phyloP scores from a whole-genome alignment of 768 basidiomycete genomes.

The Mycena olivaceomarginata region DNA sequence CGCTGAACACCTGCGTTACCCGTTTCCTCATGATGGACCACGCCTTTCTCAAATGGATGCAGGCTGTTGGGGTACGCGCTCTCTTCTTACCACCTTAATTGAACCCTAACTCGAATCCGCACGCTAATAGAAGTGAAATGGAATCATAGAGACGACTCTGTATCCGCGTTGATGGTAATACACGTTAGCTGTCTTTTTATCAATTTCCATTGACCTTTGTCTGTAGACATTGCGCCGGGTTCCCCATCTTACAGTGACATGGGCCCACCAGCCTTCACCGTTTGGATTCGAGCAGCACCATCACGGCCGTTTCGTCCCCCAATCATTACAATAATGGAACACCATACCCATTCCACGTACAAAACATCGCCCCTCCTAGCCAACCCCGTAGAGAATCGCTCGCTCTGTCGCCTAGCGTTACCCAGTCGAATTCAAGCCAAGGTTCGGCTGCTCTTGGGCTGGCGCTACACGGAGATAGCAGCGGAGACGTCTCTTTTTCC shows the following conservation, averaged over 20 bases:
- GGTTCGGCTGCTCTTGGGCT: slow-evolving; percentile 12
- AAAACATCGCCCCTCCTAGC: slow-evolving; percentile 43
- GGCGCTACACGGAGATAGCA: not conserved
- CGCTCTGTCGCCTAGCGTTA: slow-evolving; percentile 34
- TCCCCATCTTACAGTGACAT: slow-evolving; percentile 84
- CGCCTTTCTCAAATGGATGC: slow-evolving; percentile 75
- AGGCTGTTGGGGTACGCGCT: slow-evolving; percentile 67
- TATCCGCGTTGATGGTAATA: slow-evolving; percentile 80
- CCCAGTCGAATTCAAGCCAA: slow-evolving; percentile 14
- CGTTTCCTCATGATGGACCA: slow-evolving; percentile 74
- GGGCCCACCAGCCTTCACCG: slow-evolving; percentile 80
- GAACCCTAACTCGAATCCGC: too few relatives aligned
- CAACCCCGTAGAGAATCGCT: slow-evolving; percentile 34
- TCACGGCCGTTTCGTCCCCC: slow-evolving; percentile 36
- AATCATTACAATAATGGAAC: slow-evolving; percentile 44
- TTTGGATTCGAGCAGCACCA: slow-evolving; percentile 44
- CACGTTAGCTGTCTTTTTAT: slow-evolving; percentile 37
- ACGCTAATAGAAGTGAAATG: slow-evolving; percentile 77
- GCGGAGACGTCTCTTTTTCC: slow-evolving; percentile 33
- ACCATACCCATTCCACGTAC: slow-evolving; percentile 56
- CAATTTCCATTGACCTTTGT: slow-evolving; percentile 24
- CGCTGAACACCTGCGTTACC: slow-evolving; percentile 51
- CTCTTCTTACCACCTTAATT: too few relatives aligned
- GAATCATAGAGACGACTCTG: slow-evolving; percentile 84
- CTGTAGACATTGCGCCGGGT: slow-evolving; percentile 81